phyloP scores from a whole-genome alignment of 305 asterid species.

The Vinca major region DNA sequence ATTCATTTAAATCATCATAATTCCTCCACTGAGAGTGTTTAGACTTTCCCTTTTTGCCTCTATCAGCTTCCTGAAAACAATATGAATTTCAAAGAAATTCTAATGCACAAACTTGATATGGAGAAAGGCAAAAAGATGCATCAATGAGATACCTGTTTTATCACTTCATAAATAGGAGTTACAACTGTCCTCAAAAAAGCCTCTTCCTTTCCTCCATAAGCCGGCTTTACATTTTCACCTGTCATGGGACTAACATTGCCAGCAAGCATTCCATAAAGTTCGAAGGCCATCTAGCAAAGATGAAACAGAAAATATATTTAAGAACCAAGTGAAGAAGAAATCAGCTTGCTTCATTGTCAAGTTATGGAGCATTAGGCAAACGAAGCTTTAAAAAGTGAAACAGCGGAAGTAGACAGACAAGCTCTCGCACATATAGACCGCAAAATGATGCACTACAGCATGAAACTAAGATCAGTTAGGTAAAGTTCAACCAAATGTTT shows the following conservation, averaged over 20 bases:
- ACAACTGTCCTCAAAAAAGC: conserved; percentile 80
- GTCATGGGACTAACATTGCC: conserved; percentile 97
- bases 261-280: conserved; percentile 95
- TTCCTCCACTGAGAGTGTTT: conserved; percentile 99
- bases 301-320: neutral
- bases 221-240: conserved; percentile 96
- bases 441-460: neutral
- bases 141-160: conserved; percentile 53
- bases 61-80: conserved; percentile 75
- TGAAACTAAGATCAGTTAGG: neutral
- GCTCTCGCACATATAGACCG: no score
- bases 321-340: neutral
- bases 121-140: conserved; percentile 1
- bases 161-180: conserved; percentile 92
- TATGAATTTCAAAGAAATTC: neutral
- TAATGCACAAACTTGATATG: neutral
- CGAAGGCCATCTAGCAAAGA: conserved; percentile 81
- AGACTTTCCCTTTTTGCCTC: conserved; percentile 71
- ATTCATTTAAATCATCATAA: conserved; percentile 93
- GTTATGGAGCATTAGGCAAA: neutral
- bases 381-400: neutral
- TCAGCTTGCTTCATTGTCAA: neutral
- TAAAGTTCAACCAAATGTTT: neutral
- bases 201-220: conserved; percentile 99
- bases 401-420: neutral